Evolutionary conservation across 208 protist species (phyloP).

Genomic region (Trypanosoma melophagium): DNA sequence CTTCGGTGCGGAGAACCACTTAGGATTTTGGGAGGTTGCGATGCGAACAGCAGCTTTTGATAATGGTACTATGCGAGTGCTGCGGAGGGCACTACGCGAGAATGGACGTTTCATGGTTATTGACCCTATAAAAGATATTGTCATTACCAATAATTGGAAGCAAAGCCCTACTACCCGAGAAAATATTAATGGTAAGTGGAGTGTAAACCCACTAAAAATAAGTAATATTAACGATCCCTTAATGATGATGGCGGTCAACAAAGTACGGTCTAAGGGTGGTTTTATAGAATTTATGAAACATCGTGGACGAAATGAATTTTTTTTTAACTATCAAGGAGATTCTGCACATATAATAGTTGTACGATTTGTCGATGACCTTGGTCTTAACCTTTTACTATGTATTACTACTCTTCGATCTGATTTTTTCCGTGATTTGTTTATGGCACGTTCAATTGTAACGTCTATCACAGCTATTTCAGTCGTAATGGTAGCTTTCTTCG

Average conservation of each 20-base stretch:
- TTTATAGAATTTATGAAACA: conserved; percentile 30
- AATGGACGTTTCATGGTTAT: conserved; percentile 57
- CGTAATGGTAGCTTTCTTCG: conserved; percentile 38
- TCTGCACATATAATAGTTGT: conserved; percentile 41
- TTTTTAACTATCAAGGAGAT: conserved; percentile 35
- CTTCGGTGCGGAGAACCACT: conserved; percentile 31
- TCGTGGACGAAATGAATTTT: conserved; percentile 31
- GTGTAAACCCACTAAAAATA: conserved; percentile 13
- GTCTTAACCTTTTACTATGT: conserved; percentile 46
- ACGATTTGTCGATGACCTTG: conserved; percentile 41
- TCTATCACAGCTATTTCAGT: conserved; percentile 47
- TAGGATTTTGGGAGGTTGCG: conserved; percentile 55
- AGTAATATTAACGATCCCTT: conserved; percentile 45
- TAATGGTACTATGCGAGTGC: background rate
- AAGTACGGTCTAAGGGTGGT: conserved; percentile 31
- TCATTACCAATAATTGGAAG: conserved; percentile 61
- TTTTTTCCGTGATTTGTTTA: conserved; percentile 33
- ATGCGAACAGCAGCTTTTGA: conserved; percentile 32
- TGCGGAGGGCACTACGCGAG: conserved; percentile 41
- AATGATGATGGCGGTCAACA: conserved; percentile 32
- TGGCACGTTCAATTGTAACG: conserved; percentile 12
- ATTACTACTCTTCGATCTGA: conserved; percentile 44
- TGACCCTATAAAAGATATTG: conserved; percentile 34
- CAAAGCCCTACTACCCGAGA: conserved; percentile 23
- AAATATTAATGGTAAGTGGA: background rate